Evolutionary conservation across 108 stramenopile genomes (phyloP).

Genomic region (Fragilaria crotonensis): DNA sequence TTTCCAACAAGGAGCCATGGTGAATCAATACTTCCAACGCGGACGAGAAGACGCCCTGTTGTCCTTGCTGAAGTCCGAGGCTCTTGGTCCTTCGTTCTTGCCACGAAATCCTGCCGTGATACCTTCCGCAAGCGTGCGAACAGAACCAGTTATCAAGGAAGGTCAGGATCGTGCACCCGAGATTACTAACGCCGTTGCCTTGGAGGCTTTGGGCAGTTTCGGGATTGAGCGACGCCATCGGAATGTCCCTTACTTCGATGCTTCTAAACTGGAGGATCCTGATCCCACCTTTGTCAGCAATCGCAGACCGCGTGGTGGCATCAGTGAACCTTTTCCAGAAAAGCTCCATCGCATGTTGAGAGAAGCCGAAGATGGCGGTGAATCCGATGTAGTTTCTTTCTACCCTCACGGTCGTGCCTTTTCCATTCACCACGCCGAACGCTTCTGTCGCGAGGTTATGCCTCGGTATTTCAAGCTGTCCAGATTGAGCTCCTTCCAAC

Average conservation of each 20-base stretch:
- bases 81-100: background rate
- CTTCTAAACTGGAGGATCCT: background rate
- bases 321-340: slow-evolving; percentile 9
- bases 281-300: background rate
- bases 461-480: slow-evolving; percentile 74
- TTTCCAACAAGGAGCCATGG: background rate
- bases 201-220: background rate
- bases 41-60: background rate
- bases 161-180: background rate
- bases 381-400: slow-evolving; percentile 44
- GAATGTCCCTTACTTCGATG: background rate
- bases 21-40: background rate
- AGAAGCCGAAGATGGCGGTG: slow-evolving; percentile 18
- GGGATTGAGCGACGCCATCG: background rate
- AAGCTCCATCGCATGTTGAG: slow-evolving; percentile 10
- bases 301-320: background rate
- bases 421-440: slow-evolving; percentile 44
- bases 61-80: background rate
- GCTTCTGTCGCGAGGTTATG: slow-evolving; percentile 53
- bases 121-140: background rate
- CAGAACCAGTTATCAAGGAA: background rate
- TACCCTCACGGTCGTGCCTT: slow-evolving; percentile 50
- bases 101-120: background rate
- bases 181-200: background rate
- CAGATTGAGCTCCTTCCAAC: slow-evolving; percentile 75